A percentile compares a stretch with the other conserved stretches of the same genome.
These are phyloP conservation scores for Pisolithus orientalis DNA, from an alignment of 768 basidiomycete species.

Conservation along the genomic window DNA sequence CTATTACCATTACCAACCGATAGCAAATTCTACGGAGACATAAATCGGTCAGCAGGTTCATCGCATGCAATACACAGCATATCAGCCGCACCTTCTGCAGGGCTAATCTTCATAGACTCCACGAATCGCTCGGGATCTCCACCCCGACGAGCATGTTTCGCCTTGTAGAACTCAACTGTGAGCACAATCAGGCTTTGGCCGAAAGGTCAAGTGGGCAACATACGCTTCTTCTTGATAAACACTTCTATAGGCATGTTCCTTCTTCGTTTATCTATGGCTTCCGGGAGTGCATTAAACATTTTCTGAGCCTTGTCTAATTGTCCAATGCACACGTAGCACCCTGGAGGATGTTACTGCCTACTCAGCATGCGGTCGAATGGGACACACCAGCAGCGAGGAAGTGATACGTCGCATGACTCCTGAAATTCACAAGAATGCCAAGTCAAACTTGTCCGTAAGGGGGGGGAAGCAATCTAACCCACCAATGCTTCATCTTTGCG, in stretches of 20 bases:
- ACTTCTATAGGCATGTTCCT: constrained; percentile 71
- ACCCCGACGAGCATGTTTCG: constrained; percentile 53
- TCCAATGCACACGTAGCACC: constrained; percentile 57
- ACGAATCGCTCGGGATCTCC: constrained; percentile 47
- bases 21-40: constrained; percentile 47
- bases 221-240: constrained; percentile 72
- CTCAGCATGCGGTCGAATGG: neutral
- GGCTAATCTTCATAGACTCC: constrained; percentile 55
- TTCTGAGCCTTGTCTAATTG: constrained; percentile 53
- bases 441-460: neutral
- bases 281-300: constrained; percentile 58
- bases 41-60: neutral
- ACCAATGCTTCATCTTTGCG: constrained; percentile 69
- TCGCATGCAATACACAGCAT: neutral
- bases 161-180: constrained; percentile 68
- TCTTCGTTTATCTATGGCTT: constrained; percentile 54
- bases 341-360: constrained; percentile 20
- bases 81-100: constrained; percentile 52
- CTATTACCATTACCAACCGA: constrained; percentile 43
- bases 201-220: constrained; percentile 16
- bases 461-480: constrained; percentile 8
- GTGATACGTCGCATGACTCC: constrained; percentile 77
- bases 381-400: constrained; percentile 61
- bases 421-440: constrained; percentile 16
- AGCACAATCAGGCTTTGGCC: neutral